Conservation (phyloP, 768 basidiomycete genomes). For the Rhodotorula sphaerocarpa region DNA sequence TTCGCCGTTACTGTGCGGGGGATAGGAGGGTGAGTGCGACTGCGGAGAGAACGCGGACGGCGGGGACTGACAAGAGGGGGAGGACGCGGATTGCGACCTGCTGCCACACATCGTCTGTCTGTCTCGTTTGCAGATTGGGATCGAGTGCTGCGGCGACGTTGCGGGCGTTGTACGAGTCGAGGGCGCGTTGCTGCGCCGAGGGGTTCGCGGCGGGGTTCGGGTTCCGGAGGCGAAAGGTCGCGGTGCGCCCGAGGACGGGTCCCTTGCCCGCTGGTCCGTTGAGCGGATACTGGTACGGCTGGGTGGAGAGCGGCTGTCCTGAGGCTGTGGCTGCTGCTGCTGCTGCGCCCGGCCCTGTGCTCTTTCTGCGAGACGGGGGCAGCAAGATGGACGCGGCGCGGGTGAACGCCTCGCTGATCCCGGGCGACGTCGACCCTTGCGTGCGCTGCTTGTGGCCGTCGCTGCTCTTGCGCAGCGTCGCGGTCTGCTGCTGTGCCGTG, state of each 20-base stretch:
- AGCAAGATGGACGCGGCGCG: background rate
- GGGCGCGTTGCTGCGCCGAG: background rate
- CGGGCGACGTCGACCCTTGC: too few species aligned
- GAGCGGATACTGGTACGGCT: too few species aligned
- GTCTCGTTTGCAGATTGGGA: conserved; percentile 2
- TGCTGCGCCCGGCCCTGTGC: background rate
- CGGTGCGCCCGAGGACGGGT: too few species aligned
- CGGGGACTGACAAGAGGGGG: conserved; percentile 34
- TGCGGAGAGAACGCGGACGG: background rate
- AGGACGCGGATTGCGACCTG: conserved; percentile 35
- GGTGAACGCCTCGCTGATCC: background rate
- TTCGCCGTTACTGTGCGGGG: conserved; percentile 35
- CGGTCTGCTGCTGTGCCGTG: too few species aligned
- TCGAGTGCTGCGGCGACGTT: conserved; percentile 30
- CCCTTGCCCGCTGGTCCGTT: too few species aligned
- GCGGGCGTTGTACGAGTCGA: conserved; percentile 18
- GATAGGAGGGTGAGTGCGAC: background rate
- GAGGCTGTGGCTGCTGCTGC: too few species aligned
- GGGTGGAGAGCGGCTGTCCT: too few species aligned
- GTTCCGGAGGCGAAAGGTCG: too few species aligned
- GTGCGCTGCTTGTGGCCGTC: too few species aligned
- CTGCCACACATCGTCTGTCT: conserved; percentile 38
- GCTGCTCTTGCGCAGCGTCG: too few species aligned
- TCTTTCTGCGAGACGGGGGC: background rate
- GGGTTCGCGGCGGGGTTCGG: background rate